Base-by-base conservation (phyloP, 129 eudicot genomes). In the Centella asiatica region DNA sequence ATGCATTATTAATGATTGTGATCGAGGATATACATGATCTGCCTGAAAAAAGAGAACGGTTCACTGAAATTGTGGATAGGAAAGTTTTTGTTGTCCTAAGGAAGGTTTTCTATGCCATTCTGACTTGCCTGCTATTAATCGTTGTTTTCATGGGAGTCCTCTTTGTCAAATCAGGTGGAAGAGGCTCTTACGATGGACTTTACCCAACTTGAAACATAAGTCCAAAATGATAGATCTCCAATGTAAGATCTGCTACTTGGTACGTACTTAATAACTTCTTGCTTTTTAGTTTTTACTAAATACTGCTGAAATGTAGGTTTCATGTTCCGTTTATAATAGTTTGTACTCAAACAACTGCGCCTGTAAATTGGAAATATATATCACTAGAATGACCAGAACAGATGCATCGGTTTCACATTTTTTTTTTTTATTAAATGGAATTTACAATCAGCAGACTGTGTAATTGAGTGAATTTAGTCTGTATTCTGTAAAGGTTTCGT, bases 121-220 rank as follows among this genome's bases (percentile, higher is more conserved):
- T 58, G 34, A 19, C 44, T 49, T 49, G 71, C 36, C 27, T 63
- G 69, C 45, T 80, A 60, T 69, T 70, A 62, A 48, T 68, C 17
- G 2, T 69, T 64, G 64, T 46, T 25, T 44, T 49, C 4, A 8
- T 48, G 27, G 47, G 51, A 27, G 57, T 55, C 62, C 31, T 66
- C 63, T 31, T 67, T 65, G 24, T 26, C 70, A 45, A 31, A 57
- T 56, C 64, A 44, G 59, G 67, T 1, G 37, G 20, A 0, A 12
- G 39, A 45, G 32, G 28, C 65, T 54, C 55, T 53, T 56, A 34
- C 59, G 58, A 8, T 44, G 75, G 47, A 40, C 65, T 47, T 25
- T 53, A 70, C 15, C 77, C 80, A 22, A 79, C 84, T 13, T 79
- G 68, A 78, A 17, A 44, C 22, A 22, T 54, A 13, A 37, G 7